A percentile compares a stretch with the other conserved stretches of the same genome.
phyloP scores from a whole-genome alignment of 2,329 filamentous ascomycete species.

The Ceratocystiopsis sp. region DNA sequence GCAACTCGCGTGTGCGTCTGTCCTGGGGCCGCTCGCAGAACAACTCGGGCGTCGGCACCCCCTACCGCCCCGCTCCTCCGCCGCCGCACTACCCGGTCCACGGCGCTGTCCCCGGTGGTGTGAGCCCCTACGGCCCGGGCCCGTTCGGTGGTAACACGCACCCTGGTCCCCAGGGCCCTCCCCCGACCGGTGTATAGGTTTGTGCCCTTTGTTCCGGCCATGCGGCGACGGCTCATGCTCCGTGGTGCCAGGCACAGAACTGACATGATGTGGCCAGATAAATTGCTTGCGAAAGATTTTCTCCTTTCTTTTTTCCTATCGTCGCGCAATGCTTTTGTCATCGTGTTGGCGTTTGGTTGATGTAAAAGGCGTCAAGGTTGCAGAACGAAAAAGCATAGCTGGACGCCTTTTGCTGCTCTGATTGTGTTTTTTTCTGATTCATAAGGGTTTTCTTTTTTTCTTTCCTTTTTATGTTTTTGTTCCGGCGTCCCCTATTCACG shows the following conservation, averaged over 20 bases:
- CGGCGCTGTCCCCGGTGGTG: slow-evolving; percentile 15
- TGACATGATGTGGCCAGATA: too few species aligned
- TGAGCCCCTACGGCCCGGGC: slow-evolving; percentile 26
- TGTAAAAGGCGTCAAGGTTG: slow-evolving; percentile 9
- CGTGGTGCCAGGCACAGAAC: too few species aligned
- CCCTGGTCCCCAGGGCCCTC: slow-evolving; percentile 21
- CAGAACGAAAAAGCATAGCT: slow-evolving; percentile 6
- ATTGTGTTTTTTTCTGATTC: slow-evolving; percentile 3
- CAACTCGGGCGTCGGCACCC: slow-evolving; percentile 95
- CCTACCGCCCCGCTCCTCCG: slow-evolving; percentile 80
- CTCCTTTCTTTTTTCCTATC: slow-evolving; percentile 6
- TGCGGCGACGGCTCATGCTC: neutral
- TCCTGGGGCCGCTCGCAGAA: slow-evolving; percentile 98
- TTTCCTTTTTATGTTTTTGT: slow-evolving; percentile 1
- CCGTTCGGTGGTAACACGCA: slow-evolving; percentile 29
- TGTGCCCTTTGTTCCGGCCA: slow-evolving; percentile 7
- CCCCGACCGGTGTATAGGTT: neutral
- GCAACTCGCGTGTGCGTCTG: slow-evolving; percentile 91
- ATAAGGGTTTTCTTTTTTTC: slow-evolving; percentile 2
- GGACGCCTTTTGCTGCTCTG: slow-evolving; percentile 4
- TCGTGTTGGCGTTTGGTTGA: slow-evolving; percentile 12
- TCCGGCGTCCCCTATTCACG: neutral
- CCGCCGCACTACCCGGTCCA: slow-evolving; percentile 33
- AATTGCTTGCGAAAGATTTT: neutral
- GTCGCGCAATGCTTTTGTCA: slow-evolving; percentile 12